These are phyloP conservation scores for Hemisphaericaspora lyxosophila DNA, from an alignment of 1,139 yeast species.

Conservation along the genomic window DNA sequence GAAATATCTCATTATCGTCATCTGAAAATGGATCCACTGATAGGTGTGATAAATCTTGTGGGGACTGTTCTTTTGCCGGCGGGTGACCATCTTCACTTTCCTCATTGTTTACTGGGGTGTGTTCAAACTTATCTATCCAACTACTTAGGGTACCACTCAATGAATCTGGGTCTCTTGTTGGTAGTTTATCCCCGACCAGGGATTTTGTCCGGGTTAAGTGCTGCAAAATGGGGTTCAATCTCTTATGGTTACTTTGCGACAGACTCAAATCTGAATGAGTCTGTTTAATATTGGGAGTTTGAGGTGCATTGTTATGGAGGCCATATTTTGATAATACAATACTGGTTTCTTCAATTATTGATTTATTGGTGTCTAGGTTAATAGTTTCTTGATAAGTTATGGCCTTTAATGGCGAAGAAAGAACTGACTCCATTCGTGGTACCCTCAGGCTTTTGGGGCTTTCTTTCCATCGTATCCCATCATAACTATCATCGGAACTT, in stretches of 20 bases:
- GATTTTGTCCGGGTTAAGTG: slow-evolving; percentile 30
- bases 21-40: slow-evolving; percentile 20
- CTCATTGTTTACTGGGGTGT: background rate
- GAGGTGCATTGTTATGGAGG: slow-evolving; percentile 23
- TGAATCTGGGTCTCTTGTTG: no score
- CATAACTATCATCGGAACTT: slow-evolving; percentile 49
- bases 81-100: background rate
- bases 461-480: slow-evolving; percentile 44
- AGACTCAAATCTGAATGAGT: slow-evolving; percentile 28
- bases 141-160: slow-evolving; percentile 20
- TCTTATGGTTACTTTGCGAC: background rate
- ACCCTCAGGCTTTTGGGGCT: slow-evolving; percentile 22
- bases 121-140: slow-evolving; percentile 38
- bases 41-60: background rate
- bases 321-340: slow-evolving; percentile 43
- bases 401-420: slow-evolving; percentile 40
- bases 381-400: slow-evolving; percentile 5
- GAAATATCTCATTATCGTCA: slow-evolving; percentile 28
- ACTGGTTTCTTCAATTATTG: slow-evolving; percentile 34
- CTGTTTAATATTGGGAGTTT: slow-evolving; percentile 24
- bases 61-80: slow-evolving; percentile 20
- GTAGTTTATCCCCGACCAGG: no score
- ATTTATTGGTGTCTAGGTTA: slow-evolving; percentile 7
- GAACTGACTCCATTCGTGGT: slow-evolving; percentile 2
- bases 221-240: slow-evolving; percentile 6